Evolutionary conservation across 192 early-diverging fungal species (phyloP), one percentile per base, ranked within the genome.

Genomic region (Rhizophagus prolifer): DNA sequence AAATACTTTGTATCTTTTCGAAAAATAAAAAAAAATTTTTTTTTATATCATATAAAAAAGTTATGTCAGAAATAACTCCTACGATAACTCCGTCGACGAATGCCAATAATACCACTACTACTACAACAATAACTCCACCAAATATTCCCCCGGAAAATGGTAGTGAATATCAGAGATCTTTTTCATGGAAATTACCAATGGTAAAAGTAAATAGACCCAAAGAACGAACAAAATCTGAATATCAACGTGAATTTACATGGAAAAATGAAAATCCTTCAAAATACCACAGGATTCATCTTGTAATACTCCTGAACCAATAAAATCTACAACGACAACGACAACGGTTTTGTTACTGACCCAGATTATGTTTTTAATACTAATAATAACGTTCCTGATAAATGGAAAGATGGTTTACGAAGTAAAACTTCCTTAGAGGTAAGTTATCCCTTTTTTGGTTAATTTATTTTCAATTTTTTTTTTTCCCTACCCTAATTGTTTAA

Each of bases 171-270:
- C 72, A 74, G n/a, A 59, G 38, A 14, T 36, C 30, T 30, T 74
- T 46, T 61, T 58, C 44, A n/a, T 74, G 72, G 72, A 74, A 74
- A 13, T 25, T 63, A 36, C 60, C 59, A 44, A 61, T 74, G 72
- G 38, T 63, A 7, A 9, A 5, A 36, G n/a, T 63, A 14, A 5
- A 26, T 34, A 58, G 59, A 41, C 54, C 31, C 4, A 59, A 59
- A 38, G 72, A 74, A 62, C 16, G 72, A 74, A 46, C 58, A 21
- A 62, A 62, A 30, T 12, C 38, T 21, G 72, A 74, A 74, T 74
- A 74, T 74, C 72, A 74, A 62, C 58, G 72, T 41, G 72, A 74
- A 62, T 74, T 74, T 38, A 41, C 72, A 8, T 74, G 72, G 72
- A 44, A 44, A 50, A 28, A 50, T 10, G n/a, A 44, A 28, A 10